Percentiles rank a stretch among this genome's conserved stretches.
phyloP scores from a whole-genome alignment of 441 rosid genomes.

The Codiaeum variegatum region DNA sequence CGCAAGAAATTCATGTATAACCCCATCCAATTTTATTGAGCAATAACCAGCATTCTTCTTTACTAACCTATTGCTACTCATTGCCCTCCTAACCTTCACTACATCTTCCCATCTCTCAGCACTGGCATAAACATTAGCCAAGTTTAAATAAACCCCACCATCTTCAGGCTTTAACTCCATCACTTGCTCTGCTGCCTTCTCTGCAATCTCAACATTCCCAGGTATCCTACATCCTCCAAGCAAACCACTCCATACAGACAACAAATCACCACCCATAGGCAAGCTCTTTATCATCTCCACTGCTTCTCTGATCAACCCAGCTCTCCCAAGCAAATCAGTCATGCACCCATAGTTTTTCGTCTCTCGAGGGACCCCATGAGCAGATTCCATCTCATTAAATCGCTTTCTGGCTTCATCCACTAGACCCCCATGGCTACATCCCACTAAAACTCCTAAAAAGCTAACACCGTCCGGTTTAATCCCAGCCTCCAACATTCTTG shows the following conservation, averaged over 20 bases:
- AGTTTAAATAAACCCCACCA: conserved; percentile 60
- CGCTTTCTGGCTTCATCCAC: conserved; percentile 52
- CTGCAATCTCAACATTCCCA: conserved; percentile 58
- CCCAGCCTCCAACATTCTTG: conserved; percentile 42
- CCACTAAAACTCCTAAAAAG: conserved; percentile 56
- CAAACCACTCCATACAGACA: conserved; percentile 61
- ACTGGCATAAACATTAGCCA: conserved; percentile 63
- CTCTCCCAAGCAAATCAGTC: conserved; percentile 68
- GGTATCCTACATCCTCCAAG: conserved; percentile 70
- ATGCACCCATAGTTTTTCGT: conserved; percentile 66
- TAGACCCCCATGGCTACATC: conserved; percentile 71
- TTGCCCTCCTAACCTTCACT: conserved; percentile 39
- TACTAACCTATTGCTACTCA: conserved; percentile 37
- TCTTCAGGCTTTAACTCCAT: conserved; percentile 60
- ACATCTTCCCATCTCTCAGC: conserved; percentile 69
- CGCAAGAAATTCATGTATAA: conserved; percentile 40
- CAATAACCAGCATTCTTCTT: conserved; percentile 52
- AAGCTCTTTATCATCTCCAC: conserved; percentile 45
- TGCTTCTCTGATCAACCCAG: conserved; percentile 59
- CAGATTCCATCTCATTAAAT: conserved; percentile 51
- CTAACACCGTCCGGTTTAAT: conserved; percentile 51
- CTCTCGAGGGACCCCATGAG: conserved; percentile 41
- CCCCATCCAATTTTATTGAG: conserved; percentile 43
- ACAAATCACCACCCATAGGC: conserved; percentile 53
- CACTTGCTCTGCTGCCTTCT: conserved; percentile 51